Evolutionary conservation across 257 asterid species (phyloP), one percentile per base, ranked within the genome.

Genomic region (Solanum phureja): DNA sequence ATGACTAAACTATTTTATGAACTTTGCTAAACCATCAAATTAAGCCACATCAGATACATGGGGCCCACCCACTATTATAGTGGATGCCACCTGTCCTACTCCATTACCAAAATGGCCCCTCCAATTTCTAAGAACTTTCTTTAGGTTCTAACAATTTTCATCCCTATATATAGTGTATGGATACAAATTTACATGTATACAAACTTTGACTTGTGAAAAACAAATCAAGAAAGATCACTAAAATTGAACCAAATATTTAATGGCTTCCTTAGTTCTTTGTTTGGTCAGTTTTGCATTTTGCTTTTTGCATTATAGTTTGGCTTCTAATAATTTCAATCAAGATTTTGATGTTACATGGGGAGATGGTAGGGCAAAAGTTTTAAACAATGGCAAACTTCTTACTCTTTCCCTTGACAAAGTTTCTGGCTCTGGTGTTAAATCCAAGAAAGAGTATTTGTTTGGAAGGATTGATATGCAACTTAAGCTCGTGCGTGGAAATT

Each of bases 381-480:
- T 76, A 2, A 91, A 96, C 16, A 75, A 82, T 18, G 98, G 98
- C 3, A 97, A 96, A 89, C 94, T 96, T 82, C 96, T 96, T 16
- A 93, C 93, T 4, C 90, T 96, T 37, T 92, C 95, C 14, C 95
- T 96, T 12, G 95, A 95, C 88, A 92, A 68, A 60, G 75, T 77
- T 7, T 92, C 96, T 2, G 98, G 98, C 8, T 92, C 98, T 0
- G 98, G 98, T 14, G 93, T 96, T 86, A 94, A 94, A 66, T 96
- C 98, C 89, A 90, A 92, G 87, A 88, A 87, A 14, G 91, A 92
- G 42, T 90, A 76, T 44, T 75, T 92, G 5, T 90, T 89, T 29
- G 92, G 90, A 34, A 89, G 81, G 29, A 86, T 89, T 8, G 91
- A 90, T 29, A 62, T 91, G 90, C 89, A 87, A 13, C 89, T 92